Base-by-base conservation (phyloP, 2,329 filamentous ascomycete genomes). In the Aspergillus niger region DNA sequence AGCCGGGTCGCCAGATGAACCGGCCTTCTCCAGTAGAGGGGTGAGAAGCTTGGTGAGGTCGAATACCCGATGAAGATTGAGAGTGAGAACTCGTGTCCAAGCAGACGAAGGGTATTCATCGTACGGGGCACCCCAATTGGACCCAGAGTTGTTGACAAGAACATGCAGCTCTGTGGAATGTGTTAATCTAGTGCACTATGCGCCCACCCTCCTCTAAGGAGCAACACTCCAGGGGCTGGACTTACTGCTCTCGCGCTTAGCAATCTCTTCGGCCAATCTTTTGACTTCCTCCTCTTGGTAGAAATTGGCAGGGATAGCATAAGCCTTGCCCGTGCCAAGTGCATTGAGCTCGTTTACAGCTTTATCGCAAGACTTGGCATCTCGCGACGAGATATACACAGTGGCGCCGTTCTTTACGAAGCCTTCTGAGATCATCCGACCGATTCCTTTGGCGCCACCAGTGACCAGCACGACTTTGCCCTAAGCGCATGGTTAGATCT, bases 31-130 rank as follows among this genome's bases (percentile, higher is more conserved):
- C 49, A 84, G 68, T 36, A 83, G 70, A 5, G 76, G 74, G 60
- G 83, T 82, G 59, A 83, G 70, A 10, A 80, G 79, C 71, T 80
- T 72, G 15, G 75, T 77, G 17, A 77, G 68, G 64, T 82, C 80
- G 65, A 83, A 84, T 39, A 84, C 79, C 15, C 79, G 80, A 70
- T 84, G 83, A 15, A 84, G 81, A 66, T 84, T 84, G 65, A 84
- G 72, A 8, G 80, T 81, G 65, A 85, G 82, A 22, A 86, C 75
- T 64, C 85, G 83, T 64, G 85, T 83, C 82, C 83, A 86, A 43
- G 81, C 84, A 50, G 79, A 76, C 63, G 85, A 83, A 0, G 83
- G 83, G 66, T 85, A 86, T 69, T 85, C 78, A 61, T 85, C 82
- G 69, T 85, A 86, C 28, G 83, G 80, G 26, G 80, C 84, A 8